A percentile compares a stretch with the other conserved stretches of the same genome.
Conservation (phyloP, 2,329 filamentous ascomycete species). For the Colletotrichum lini region DNA sequence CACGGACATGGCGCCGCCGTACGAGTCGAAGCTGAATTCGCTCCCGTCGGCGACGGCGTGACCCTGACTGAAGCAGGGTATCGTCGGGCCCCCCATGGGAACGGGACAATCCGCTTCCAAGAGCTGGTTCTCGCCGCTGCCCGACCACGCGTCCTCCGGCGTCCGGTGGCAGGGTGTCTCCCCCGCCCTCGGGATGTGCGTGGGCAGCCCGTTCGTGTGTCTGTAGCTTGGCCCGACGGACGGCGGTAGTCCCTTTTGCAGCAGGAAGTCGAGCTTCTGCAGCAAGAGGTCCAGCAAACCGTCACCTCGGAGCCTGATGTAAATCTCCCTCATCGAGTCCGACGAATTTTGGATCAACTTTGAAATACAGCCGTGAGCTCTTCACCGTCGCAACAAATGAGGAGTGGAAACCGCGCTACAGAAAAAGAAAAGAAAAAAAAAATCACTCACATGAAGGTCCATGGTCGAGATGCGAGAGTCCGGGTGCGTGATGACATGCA, state of each 20-base stretch:
- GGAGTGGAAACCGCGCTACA: too few relatives aligned
- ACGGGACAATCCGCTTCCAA: not conserved
- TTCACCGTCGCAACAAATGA: not conserved
- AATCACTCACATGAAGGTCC: constrained; percentile 23
- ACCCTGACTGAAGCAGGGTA: constrained; percentile 10
- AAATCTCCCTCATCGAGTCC: constrained; percentile 24
- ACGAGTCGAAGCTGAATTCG: constrained; percentile 8
- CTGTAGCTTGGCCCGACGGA: not conserved
- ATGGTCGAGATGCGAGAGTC: constrained; percentile 35
- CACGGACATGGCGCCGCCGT: constrained; percentile 13
- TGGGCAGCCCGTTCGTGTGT: not conserved
- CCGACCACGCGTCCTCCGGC: not conserved
- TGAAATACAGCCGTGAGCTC: not conserved
- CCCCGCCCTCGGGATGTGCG: not conserved
- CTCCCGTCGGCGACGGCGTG: not conserved
- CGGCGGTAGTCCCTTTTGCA: constrained; percentile 1
- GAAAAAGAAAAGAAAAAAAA: too few relatives aligned
- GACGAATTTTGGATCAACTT: constrained; percentile 24
- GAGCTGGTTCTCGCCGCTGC: not conserved
- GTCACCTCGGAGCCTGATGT: constrained; percentile 15
- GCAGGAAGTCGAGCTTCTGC: constrained; percentile 25
- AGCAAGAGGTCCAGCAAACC: constrained; percentile 5
- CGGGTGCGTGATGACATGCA: constrained; percentile 24
- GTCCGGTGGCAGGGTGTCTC: not conserved
- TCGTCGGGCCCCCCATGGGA: not conserved